A percentile compares a stretch with the other conserved stretches of the same genome.
These are phyloP conservation scores for Brassica juncea DNA, from an alignment of 345 rosid species.

Conservation along the genomic window DNA sequence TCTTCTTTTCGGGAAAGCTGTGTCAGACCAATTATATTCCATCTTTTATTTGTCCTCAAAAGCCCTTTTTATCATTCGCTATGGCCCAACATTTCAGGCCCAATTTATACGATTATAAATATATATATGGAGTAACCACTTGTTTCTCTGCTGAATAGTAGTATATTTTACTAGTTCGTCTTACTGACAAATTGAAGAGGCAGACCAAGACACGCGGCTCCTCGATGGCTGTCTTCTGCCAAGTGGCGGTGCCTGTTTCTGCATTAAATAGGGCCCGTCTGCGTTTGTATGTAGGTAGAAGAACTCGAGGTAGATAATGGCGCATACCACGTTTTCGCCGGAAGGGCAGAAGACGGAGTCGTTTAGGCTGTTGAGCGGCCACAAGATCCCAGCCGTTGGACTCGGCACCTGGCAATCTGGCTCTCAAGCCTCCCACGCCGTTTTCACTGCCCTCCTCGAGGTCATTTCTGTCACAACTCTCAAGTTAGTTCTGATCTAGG, in stretches of 20 bases:
- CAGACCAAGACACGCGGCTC: slow-evolving; percentile 9
- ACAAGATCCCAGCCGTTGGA: slow-evolving; percentile 57
- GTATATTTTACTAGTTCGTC: no score
- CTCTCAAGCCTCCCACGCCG: slow-evolving; percentile 40
- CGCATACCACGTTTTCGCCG: slow-evolving; percentile 42
- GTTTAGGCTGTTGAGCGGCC: slow-evolving; percentile 52
- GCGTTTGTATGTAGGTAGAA: background rate
- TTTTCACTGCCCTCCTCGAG: slow-evolving; percentile 55
- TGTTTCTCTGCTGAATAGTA: background rate
- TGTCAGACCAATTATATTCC: background rate
- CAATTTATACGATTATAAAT: background rate
- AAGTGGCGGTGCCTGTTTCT: slow-evolving; percentile 23
- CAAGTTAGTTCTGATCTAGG: background rate
- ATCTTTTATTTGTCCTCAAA: background rate
- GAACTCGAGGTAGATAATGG: slow-evolving; percentile 34
- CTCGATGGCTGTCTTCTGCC: slow-evolving; percentile 15
- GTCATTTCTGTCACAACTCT: slow-evolving; percentile 20
- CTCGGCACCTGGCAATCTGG: slow-evolving; percentile 59
- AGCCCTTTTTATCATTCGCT: background rate
- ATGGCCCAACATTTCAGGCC: background rate
- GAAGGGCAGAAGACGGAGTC: slow-evolving; percentile 40
- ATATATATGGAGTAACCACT: background rate
- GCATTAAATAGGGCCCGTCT: background rate
- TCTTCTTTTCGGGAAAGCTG: background rate
- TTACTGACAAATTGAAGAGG: background rate